phyloP scores from a whole-genome alignment of 176 grass and related monocot species.

The Oryza coarctata region DNA sequence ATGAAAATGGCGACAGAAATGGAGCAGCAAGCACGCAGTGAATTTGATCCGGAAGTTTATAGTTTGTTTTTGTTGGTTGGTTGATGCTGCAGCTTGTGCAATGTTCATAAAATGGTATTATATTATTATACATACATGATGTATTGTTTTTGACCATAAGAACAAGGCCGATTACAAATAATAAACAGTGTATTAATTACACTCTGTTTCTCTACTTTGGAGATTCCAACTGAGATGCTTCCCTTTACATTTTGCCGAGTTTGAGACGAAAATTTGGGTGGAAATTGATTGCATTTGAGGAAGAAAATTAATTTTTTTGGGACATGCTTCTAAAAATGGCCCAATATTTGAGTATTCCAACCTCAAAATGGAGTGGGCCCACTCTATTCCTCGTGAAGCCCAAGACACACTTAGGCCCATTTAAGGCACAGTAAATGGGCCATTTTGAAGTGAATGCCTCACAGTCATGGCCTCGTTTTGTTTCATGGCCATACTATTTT shows the following conservation, averaged over 20 bases:
- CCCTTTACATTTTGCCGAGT: background rate
- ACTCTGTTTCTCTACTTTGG: background rate
- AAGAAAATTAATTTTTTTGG: background rate
- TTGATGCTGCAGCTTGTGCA: slow-evolving; percentile 33
- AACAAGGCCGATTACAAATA: slow-evolving; percentile 37
- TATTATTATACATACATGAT: slow-evolving; percentile 38
- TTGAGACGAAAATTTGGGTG: background rate
- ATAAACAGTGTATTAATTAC: slow-evolving; percentile 29
- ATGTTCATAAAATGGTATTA: slow-evolving; percentile 48
- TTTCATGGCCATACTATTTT: no score
- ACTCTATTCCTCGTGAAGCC: no score
- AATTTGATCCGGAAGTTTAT: slow-evolving; percentile 21
- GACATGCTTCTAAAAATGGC: background rate
- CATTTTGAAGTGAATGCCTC: background rate
- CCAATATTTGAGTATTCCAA: background rate
- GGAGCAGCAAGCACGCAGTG: background rate
- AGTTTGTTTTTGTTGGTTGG: slow-evolving; percentile 47
- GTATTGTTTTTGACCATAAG: slow-evolving; percentile 36
- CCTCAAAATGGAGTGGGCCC: background rate
- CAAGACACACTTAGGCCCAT: background rate
- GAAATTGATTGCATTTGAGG: background rate
- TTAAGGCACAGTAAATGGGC: background rate
- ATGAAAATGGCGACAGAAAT: slow-evolving; percentile 32
- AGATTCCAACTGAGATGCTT: background rate
- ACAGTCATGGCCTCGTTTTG: background rate